Conservation (phyloP, 1,284 basidiomycete species). For the Marasmius oreades region DNA sequence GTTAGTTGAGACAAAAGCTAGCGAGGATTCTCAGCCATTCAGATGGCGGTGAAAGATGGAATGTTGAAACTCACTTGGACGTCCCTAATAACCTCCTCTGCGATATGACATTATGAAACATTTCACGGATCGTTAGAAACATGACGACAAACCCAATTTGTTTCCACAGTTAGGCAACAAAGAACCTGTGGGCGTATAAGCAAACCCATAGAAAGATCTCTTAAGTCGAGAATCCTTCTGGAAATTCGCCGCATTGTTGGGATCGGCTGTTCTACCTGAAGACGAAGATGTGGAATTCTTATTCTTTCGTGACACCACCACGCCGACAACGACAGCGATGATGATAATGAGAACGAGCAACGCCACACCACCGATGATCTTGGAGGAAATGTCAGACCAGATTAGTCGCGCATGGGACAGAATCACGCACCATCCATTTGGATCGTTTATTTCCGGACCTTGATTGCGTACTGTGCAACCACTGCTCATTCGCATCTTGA, state of each 20-base stretch:
- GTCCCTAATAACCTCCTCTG: slow-evolving; percentile 2
- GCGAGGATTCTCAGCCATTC: slow-evolving; percentile 38
- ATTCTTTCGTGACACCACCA: slow-evolving; percentile 30
- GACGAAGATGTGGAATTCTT: slow-evolving; percentile 5
- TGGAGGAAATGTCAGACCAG: slow-evolving; percentile 1
- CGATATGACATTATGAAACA: neutral
- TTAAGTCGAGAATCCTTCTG: slow-evolving; percentile 56
- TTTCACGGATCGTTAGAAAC: too few species aligned
- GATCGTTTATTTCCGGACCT: slow-evolving; percentile 4
- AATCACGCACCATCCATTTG: slow-evolving; percentile 7
- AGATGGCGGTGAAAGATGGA: neutral
- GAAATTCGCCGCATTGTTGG: slow-evolving; percentile 64
- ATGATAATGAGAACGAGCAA: slow-evolving; percentile 24
- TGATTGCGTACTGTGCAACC: slow-evolving; percentile 1
- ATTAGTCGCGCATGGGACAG: slow-evolving; percentile 8
- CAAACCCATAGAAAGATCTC: slow-evolving; percentile 62
- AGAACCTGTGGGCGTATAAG: slow-evolving; percentile 65
- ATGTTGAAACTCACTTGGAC: slow-evolving; percentile 7
- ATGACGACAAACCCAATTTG: slow-evolving; percentile 34
- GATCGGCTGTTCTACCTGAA: slow-evolving; percentile 24
- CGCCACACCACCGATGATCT: slow-evolving; percentile 32
- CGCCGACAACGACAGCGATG: slow-evolving; percentile 27
- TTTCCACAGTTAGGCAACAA: slow-evolving; percentile 50
- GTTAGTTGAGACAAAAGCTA: slow-evolving; percentile 60
- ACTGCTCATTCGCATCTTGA: slow-evolving; percentile 3